Conservation (phyloP, 257 asterid species). For the Ocimum tenuiflorum region DNA sequence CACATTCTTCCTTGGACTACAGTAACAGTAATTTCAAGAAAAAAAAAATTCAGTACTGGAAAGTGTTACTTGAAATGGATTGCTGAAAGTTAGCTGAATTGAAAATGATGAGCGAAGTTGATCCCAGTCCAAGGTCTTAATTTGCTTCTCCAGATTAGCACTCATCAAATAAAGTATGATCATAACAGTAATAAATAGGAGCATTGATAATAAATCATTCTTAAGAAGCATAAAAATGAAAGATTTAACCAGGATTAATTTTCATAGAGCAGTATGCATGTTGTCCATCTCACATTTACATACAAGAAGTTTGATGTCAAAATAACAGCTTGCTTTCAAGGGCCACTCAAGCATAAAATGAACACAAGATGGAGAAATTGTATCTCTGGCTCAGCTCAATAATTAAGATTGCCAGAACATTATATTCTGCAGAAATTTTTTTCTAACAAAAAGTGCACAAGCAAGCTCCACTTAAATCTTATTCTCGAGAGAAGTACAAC, state of each 20-base stretch:
- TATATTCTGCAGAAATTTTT: background rate
- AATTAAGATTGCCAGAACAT: background rate
- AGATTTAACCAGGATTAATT: background rate
- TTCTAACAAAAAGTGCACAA: background rate
- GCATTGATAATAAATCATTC: background rate
- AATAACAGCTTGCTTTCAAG: background rate
- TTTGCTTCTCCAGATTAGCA: background rate
- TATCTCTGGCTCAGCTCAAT: background rate
- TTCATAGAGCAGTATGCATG: background rate
- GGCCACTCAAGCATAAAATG: background rate
- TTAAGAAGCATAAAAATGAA: background rate
- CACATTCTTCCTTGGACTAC: conserved; percentile 91
- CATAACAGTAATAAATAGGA: background rate
- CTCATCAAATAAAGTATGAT: background rate
- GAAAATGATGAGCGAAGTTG: background rate
- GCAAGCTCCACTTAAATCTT: background rate
- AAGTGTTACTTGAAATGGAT: background rate
- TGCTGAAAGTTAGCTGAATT: background rate
- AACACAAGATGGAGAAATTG: background rate
- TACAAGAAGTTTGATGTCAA: background rate
- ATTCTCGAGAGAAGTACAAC: background rate
- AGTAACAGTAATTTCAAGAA: conserved; percentile 4
- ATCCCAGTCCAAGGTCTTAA: conserved; percentile 3
- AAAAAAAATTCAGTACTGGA: background rate
- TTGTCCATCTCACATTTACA: background rate